phyloP scores from a whole-genome alignment of 2,329 filamentous ascomycete genomes.

The Talaromyces atroroseus region DNA sequence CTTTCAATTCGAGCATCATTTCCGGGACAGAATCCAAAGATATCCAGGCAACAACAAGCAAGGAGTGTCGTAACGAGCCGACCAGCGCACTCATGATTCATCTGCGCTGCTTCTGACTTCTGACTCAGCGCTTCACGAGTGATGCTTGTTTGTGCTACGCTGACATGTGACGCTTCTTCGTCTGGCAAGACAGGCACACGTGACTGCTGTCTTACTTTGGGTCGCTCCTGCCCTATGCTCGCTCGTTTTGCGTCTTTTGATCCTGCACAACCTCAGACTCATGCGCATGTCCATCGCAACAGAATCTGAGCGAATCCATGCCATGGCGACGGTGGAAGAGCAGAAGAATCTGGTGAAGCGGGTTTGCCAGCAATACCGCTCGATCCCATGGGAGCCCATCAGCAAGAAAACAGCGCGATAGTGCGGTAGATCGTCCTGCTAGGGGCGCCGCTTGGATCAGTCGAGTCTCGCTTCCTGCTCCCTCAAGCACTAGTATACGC shows the following conservation, averaged over 20 bases:
- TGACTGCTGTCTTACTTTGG: too few relatives aligned
- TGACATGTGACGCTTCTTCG: too few relatives aligned
- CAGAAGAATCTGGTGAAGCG: conserved; percentile 4
- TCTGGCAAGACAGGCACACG: too few relatives aligned
- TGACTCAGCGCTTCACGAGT: too few relatives aligned
- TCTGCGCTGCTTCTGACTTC: too few relatives aligned
- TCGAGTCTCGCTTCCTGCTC: conserved; percentile 4
- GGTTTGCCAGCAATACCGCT: not conserved
- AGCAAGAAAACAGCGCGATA: not conserved
- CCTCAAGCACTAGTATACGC: conserved; percentile 2
- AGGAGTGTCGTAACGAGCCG: too few relatives aligned
- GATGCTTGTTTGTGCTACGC: too few relatives aligned
- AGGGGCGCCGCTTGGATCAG: conserved; percentile 6
- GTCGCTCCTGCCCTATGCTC: too few relatives aligned
- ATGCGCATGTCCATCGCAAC: not conserved
- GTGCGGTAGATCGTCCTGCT: not conserved
- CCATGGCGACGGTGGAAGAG: conserved; percentile 1
- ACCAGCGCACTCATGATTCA: too few relatives aligned
- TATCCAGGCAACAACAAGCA: too few relatives aligned
- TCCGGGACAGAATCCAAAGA: conserved; percentile 28
- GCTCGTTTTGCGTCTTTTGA: too few relatives aligned
- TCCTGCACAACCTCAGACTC: not conserved
- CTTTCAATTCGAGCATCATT: conserved; percentile 20
- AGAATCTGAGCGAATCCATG: not conserved
- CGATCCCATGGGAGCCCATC: conserved; percentile 3